Base-by-base conservation (phyloP, 2,329 filamentous ascomycete species). In the Mycosphaerella sp. region DNA sequence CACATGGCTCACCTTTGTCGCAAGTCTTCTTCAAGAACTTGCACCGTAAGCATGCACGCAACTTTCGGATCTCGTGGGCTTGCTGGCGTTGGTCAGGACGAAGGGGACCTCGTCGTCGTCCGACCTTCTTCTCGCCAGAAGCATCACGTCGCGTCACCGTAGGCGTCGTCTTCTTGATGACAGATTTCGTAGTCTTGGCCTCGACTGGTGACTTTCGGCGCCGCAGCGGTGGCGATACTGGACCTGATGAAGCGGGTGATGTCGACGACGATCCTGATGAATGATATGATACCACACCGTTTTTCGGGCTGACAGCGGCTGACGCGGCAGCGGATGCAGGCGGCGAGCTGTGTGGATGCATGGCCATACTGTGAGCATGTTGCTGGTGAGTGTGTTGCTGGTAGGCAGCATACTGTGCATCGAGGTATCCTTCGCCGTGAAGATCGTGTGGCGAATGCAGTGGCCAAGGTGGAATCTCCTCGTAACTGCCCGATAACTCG, bases 11-110 rank as follows among this genome's bases (percentile, higher is more conserved):
- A 58, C 91, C 91, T 76, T 94, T 96, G 72, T 97, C 91, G 68
- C 91, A 97, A 43, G 91, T 96, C 80, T 97, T 97, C 80, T 97
- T 97, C 69, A 97, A 78, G 76, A 96, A 97, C 75, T 96, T 96
- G 81, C 91, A 97, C 59, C 91, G 85, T 63, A 97, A 76, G 70
- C 91, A 97, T 42, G 91, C 91, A 66, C 91, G 81, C 62, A 96
- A 77, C 73, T 97, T 97, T 69, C 91, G 84, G 68, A 97, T 97
- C 72, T 97, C 91, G 65, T 90, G 93, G 21, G 91, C 91, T 71
- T 96, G 91, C 73, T 95, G 94, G 61, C 91, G 82, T 75, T 96
- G 91, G 70, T 97, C 91, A 9, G 90, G 89, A 64, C 89, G 79
- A 61, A 97, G 80, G 53, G 91, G 91, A 32, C 91, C 91, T 69